Base-by-base conservation (phyloP, 495 filamentous ascomycete species). In the Trichoderma orchidacearum region DNA sequence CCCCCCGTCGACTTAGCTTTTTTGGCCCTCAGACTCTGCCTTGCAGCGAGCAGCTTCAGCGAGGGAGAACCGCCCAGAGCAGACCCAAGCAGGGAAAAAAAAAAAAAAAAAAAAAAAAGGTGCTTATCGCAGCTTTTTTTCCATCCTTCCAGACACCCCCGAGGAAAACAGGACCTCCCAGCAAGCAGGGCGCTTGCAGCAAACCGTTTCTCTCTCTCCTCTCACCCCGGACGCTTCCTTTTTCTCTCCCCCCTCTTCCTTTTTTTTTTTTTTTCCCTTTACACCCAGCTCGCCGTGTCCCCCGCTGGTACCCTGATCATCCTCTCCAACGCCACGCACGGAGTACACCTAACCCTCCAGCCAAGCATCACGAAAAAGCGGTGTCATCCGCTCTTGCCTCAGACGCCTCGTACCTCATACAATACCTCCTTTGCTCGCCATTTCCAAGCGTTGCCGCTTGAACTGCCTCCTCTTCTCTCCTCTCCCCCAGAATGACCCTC, bases 401-500 rank as follows among this genome's bases (percentile, higher is more conserved):
- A n/a, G n/a, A n/a, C n/a, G n/a, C n/a, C n/a, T n/a, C n/a, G n/a
- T n/a, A 60, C 56, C 59, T 59, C 62, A 55, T 62, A 69, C 67
- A 69, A 69, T 67, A 69, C 66, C 65, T 63, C 63, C 64, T 63
- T 63, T 62, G 62, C 48, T 67, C 66, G 64, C 66, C 21, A 50
- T 50, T 18, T 36, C 31, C 29, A 32, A 55, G 53, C 41, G 41
- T 25, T n/a, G 13, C 7, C 41, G 41, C 41, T 48, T 48, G 41
- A 48, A n/a, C n/a, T n/a, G n/a, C n/a, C 59, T 63, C 52, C 58
- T 68, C 61, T 60, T 61, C 64, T 66, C 68, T 64, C 58, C 57
- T 65, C 65, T 62, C 65, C 62, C 66, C 66, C 63, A 77, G 57
- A 63, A 81, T 81, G 78, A 74, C 73, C 69, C 76, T 73, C 70